These are phyloP conservation scores for Phytopythium boreale DNA, from an alignment of 352 stramenopile genomes.

Conservation along the genomic window DNA sequence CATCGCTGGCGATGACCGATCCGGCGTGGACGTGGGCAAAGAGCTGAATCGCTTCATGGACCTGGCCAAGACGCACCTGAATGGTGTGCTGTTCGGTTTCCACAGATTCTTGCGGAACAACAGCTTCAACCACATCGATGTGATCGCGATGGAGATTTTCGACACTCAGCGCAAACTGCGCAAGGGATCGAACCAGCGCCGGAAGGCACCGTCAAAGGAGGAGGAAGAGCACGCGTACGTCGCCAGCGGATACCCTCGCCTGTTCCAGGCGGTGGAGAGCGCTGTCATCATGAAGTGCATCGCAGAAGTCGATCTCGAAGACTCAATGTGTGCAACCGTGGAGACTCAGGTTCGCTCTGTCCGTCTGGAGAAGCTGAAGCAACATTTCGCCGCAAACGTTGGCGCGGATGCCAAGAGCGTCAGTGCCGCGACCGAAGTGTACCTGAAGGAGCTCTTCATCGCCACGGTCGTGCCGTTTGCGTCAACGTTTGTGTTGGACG, in stretches of 20 bases:
- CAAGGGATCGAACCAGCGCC: constrained; percentile 22
- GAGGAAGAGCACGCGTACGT: constrained; percentile 43
- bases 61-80: constrained; percentile 63
- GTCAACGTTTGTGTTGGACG: constrained; percentile 28
- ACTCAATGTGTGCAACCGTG: constrained; percentile 52
- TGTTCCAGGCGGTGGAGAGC: constrained; percentile 60
- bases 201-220: constrained; percentile 17
- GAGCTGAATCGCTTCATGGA: constrained; percentile 51
- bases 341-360: constrained; percentile 46
- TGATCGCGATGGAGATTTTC: constrained; percentile 71
- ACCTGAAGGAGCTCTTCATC: constrained; percentile 45
- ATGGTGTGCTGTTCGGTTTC: constrained; percentile 67
- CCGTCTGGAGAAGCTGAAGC: constrained; percentile 48
- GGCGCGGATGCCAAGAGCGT: constrained; percentile 16
- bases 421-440: constrained; percentile 14
- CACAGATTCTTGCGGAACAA: constrained; percentile 78
- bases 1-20: constrained; percentile 12
- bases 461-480: constrained; percentile 57
- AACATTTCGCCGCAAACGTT: constrained; percentile 32
- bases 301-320: constrained; percentile 53
- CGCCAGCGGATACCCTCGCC: constrained; percentile 41
- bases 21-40: constrained; percentile 1
- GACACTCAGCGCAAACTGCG: constrained; percentile 64
- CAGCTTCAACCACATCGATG: constrained; percentile 73
- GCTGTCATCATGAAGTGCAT: constrained; percentile 54